Evolutionary conservation across 2,329 filamentous ascomycete species (phyloP).

Genomic region (Cadophora malorum): DNA sequence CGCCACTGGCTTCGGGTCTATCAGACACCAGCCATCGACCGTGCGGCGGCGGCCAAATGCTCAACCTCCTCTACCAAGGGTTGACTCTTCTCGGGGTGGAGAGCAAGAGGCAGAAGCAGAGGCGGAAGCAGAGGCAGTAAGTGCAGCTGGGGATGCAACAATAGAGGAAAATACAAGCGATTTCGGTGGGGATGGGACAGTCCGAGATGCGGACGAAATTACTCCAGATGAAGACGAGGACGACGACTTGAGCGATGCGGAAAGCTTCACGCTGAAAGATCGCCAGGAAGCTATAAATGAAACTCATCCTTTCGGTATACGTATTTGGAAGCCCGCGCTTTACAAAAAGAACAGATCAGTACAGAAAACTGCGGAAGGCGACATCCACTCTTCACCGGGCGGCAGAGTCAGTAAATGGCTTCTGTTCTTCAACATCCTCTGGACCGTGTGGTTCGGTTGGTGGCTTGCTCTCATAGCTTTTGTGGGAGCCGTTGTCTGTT

Average conservation of each 20-base stretch:
- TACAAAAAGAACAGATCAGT: slow-evolving; percentile 99
- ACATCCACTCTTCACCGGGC: slow-evolving; percentile 95
- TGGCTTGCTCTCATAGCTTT: slow-evolving; percentile 85
- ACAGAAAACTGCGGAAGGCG: slow-evolving; percentile 92
- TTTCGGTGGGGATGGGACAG: slow-evolving; percentile 38
- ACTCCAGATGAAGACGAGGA: slow-evolving; percentile 63
- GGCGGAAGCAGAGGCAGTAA: slow-evolving; percentile 30
- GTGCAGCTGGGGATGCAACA: slow-evolving; percentile 30
- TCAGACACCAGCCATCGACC: slow-evolving; percentile 57
- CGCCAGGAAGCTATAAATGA: slow-evolving; percentile 98
- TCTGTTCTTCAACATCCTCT: slow-evolving; percentile 85
- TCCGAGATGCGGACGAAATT: slow-evolving; percentile 48
- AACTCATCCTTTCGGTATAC: slow-evolving; percentile 97
- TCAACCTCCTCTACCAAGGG: slow-evolving; percentile 52
- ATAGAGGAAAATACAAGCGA: slow-evolving; percentile 28
- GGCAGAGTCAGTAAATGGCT: slow-evolving; percentile 85
- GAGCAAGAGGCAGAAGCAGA: slow-evolving; percentile 46
- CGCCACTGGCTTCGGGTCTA: slow-evolving; percentile 47
- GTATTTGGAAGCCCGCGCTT: slow-evolving; percentile 97
- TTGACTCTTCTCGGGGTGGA: slow-evolving; percentile 55
- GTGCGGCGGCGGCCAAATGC: slow-evolving; percentile 55
- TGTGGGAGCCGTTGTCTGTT: slow-evolving; percentile 77
- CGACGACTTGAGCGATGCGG: slow-evolving; percentile 82
- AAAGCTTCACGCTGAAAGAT: slow-evolving; percentile 97
- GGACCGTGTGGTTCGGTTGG: slow-evolving; percentile 94